A percentile compares a stretch with the other conserved stretches of the same genome.
phyloP scores from a whole-genome alignment of 805 yeast species.

The Yarrowia deformans region DNA sequence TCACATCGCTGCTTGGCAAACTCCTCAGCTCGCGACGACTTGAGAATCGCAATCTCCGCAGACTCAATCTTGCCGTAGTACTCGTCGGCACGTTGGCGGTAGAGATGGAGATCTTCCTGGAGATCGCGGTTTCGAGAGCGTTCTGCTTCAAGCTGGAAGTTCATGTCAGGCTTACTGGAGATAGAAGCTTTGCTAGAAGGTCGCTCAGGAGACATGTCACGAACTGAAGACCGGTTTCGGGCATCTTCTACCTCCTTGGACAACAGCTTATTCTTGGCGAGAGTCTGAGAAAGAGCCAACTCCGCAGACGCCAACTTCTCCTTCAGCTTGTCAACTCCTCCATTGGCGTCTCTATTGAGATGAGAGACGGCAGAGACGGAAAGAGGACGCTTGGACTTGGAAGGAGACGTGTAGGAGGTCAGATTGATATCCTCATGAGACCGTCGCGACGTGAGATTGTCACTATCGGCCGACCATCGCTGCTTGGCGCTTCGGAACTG shows the following conservation, averaged over 20 bases:
- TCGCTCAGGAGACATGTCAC: slow-evolving; percentile 22
- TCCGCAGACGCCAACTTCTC: slow-evolving; percentile 26
- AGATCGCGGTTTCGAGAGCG: slow-evolving; percentile 65
- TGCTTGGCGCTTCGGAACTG: slow-evolving; percentile 45
- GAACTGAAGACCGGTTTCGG: not conserved
- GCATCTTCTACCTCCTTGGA: slow-evolving; percentile 28
- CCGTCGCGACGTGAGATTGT: slow-evolving; percentile 9
- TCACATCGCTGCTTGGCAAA: slow-evolving; percentile 59
- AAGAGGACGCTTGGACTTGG: slow-evolving; percentile 27
- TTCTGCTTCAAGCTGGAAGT: slow-evolving; percentile 64
- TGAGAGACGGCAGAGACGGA: slow-evolving; percentile 21
- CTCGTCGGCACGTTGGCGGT: slow-evolving; percentile 75
- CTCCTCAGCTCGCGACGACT: slow-evolving; percentile 68
- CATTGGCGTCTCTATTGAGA: slow-evolving; percentile 21
- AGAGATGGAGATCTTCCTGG: slow-evolving; percentile 62
- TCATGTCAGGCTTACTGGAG: slow-evolving; percentile 50
- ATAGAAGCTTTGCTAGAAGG: slow-evolving; percentile 6
- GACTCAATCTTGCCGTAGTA: slow-evolving; percentile 75
- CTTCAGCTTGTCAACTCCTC: slow-evolving; percentile 22
- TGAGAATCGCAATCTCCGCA: slow-evolving; percentile 75
- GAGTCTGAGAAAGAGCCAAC: slow-evolving; percentile 9
- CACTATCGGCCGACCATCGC: slow-evolving; percentile 44
- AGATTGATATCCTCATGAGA: slow-evolving; percentile 21
- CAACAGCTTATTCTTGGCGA: slow-evolving; percentile 25
- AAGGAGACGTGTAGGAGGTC: slow-evolving; percentile 28